These are phyloP conservation scores for Aureobasidium sp. DNA, from an alignment of 2,329 filamentous ascomycete genomes.

Conservation along the genomic window DNA sequence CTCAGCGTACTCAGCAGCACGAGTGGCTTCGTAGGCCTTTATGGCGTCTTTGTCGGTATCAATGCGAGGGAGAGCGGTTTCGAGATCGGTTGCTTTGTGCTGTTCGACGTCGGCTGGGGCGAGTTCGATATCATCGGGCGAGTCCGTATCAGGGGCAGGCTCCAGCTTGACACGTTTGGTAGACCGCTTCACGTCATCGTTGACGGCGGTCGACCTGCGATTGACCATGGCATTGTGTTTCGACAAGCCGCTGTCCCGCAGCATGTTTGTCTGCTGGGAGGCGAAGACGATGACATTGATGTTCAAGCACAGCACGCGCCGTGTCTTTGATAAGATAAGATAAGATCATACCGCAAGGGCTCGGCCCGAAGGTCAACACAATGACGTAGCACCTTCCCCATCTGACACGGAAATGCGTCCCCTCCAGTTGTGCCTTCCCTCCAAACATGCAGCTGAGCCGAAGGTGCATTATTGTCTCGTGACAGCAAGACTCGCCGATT, in stretches of 20 bases:
- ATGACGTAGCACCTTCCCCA: conserved; percentile 5
- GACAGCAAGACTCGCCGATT: neutral
- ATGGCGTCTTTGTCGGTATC: conserved; percentile 63
- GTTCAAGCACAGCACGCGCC: neutral
- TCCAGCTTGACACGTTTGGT: conserved; percentile 34
- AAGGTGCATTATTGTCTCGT: neutral
- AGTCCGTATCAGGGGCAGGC: conserved; percentile 14
- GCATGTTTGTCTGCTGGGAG: conserved; percentile 15
- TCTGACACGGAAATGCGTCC: neutral
- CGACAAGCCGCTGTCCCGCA: conserved; percentile 33
- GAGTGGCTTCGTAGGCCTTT: conserved; percentile 63
- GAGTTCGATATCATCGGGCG: conserved; percentile 18
- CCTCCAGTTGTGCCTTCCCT: neutral
- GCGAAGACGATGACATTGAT: neutral
- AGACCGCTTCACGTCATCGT: conserved; percentile 28
- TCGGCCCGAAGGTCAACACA: neutral
- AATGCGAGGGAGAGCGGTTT: conserved; percentile 61
- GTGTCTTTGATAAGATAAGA: neutral
- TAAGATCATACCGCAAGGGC: neutral
- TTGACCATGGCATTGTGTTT: conserved; percentile 42
- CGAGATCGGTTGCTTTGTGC: conserved; percentile 51
- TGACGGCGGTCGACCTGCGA: conserved; percentile 35
- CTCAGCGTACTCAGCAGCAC: conserved; percentile 27
- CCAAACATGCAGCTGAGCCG: neutral
- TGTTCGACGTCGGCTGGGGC: conserved; percentile 16